Evolutionary conservation across 495 filamentous ascomycete species (phyloP).

Genomic region (Penicillium coprophilum): DNA sequence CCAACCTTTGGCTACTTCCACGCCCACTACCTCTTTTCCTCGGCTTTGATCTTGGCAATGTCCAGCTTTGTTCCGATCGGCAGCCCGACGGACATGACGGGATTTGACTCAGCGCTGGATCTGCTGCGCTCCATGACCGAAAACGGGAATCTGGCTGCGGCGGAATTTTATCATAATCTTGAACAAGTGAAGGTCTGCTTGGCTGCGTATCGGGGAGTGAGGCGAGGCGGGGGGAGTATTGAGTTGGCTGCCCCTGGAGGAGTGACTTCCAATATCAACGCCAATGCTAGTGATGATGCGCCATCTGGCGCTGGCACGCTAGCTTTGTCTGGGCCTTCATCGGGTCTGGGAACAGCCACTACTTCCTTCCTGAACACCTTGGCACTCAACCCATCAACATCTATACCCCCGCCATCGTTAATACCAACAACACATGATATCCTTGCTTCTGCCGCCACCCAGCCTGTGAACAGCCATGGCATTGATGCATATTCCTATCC

Average conservation of each 20-base stretch:
- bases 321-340: not conserved
- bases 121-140: constrained; percentile 42
- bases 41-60: constrained; percentile 42
- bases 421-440: constrained; percentile 10
- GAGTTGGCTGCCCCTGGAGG: not conserved
- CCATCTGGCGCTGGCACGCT: not conserved
- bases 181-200: constrained; percentile 39
- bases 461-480: not conserved
- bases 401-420: constrained; percentile 1
- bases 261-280: not conserved
- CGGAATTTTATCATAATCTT: constrained; percentile 42
- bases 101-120: constrained; percentile 43
- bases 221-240: not conserved
- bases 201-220: constrained; percentile 21
- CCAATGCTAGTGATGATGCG: not conserved
- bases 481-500: constrained; percentile 18
- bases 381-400: not conserved
- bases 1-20: constrained; percentile 49
- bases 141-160: constrained; percentile 44
- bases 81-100: constrained; percentile 34
- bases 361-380: not conserved
- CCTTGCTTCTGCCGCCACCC: constrained; percentile 2
- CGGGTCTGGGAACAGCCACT: not conserved
- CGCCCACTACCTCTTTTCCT: constrained; percentile 49
- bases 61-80: constrained; percentile 44